Evolutionary conservation across 164 flowering plant species (phyloP).

Genomic region (Stephania cephalantha): DNA sequence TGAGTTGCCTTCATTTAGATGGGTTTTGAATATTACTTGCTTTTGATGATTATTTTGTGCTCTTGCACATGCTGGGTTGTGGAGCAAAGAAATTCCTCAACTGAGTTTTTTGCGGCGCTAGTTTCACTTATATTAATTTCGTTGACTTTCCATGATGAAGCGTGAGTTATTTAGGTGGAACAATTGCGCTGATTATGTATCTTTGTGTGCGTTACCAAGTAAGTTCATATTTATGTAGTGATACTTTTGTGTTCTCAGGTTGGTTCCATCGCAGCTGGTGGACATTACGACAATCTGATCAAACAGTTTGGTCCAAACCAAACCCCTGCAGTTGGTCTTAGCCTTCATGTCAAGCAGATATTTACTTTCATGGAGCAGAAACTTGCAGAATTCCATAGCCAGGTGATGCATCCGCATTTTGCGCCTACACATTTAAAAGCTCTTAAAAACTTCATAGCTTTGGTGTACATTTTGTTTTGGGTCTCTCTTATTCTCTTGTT

Average conservation of each 20-base stretch:
- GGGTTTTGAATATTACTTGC: too few relatives aligned
- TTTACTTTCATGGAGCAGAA: constrained; percentile 83
- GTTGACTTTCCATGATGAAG: too few relatives aligned
- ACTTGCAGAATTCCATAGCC: constrained; percentile 42
- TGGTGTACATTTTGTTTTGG: neutral
- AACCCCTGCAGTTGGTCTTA: constrained; percentile 89
- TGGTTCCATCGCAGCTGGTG: constrained; percentile 97
- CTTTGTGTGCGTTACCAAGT: neutral
- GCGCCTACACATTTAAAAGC: neutral
- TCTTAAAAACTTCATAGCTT: too few relatives aligned
- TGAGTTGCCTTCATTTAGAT: too few relatives aligned
- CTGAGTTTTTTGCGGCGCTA: neutral
- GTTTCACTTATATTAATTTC: neutral
- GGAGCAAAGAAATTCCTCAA: too few relatives aligned
- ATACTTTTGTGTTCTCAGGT: constrained; percentile 43
- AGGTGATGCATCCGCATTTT: constrained; percentile 51
- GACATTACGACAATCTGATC: constrained; percentile 91
- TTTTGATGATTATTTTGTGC: too few relatives aligned
- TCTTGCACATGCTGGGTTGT: too few relatives aligned
- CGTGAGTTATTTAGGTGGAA: too few relatives aligned
- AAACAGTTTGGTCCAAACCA: constrained; percentile 81
- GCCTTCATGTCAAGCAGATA: constrained; percentile 92
- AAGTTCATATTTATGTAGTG: neutral
- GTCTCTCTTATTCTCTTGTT: neutral
- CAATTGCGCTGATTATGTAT: neutral